Percentiles rank a stretch among this genome's conserved stretches.
Evolutionary conservation across 192 early-diverging fungal genomes (phyloP).

Genomic region (Helicostylum pulchrum): DNA sequence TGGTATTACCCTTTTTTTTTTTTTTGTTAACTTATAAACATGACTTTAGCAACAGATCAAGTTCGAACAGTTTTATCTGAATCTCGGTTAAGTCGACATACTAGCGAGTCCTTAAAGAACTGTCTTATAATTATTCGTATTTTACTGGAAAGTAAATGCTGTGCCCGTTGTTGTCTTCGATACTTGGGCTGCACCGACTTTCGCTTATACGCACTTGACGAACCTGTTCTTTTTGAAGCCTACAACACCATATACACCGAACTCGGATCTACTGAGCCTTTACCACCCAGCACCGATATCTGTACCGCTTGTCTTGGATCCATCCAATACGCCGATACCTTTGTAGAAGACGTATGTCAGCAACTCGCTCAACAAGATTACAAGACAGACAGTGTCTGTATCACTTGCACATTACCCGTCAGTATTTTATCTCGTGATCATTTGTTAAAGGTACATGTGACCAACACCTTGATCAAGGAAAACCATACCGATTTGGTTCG

Average conservation of each 20-base stretch:
- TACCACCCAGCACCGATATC: neutral
- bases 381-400: conserved; percentile 30
- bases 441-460: conserved; percentile 31
- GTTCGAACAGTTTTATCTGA: neutral
- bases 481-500: neutral
- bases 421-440: conserved; percentile 42
- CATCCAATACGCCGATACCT: conserved; percentile 31
- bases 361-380: conserved; percentile 35
- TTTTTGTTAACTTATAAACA: neutral
- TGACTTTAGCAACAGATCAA: neutral
- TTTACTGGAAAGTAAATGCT: conserved; percentile 21
- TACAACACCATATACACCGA: neutral
- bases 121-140: conserved; percentile 8
- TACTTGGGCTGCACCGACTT: conserved; percentile 16
- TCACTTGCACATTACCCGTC: conserved; percentile 42
- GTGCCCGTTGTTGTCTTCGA: conserved; percentile 26
- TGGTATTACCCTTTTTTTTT: neutral
- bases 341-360: conserved; percentile 25
- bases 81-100: neutral
- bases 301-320: conserved; percentile 37
- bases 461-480: conserved; percentile 9
- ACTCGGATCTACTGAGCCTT: neutral
- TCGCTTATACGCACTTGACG: conserved; percentile 5
- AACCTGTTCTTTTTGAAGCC: conserved; percentile 3
- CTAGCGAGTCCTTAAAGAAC: no score